Conservation (phyloP, 108 stramenopile genomes). For the Fragilaria radians region DNA sequence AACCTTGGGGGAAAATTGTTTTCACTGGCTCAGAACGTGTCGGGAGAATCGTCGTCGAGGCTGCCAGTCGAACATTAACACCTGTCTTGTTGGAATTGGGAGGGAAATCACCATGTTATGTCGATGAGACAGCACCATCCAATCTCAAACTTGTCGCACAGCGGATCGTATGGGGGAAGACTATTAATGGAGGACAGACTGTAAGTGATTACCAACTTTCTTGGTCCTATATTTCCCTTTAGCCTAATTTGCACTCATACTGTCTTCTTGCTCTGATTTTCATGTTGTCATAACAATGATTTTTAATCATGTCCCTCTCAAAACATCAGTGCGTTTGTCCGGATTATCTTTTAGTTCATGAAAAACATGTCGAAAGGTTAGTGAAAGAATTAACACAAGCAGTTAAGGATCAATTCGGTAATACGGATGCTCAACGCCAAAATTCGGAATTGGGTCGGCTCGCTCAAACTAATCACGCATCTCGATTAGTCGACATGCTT, state of each 20-base stretch:
- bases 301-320: not conserved
- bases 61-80: conserved; percentile 80
- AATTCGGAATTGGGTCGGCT: conserved; percentile 37
- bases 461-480: conserved; percentile 25
- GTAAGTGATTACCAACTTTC: not conserved
- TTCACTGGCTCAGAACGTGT: conserved; percentile 81
- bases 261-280: no score
- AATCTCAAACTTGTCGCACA: conserved; percentile 46
- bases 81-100: conserved; percentile 87
- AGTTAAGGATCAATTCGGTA: conserved; percentile 29
- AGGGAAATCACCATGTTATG: conserved; percentile 74
- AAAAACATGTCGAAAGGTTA: conserved; percentile 8
- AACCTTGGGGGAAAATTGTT: conserved; percentile 71
- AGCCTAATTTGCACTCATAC: not conserved
- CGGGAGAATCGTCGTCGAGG: conserved; percentile 63
- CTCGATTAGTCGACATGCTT: conserved; percentile 27
- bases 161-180: conserved; percentile 62
- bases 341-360: conserved; percentile 53
- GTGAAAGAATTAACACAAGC: conserved; percentile 10
- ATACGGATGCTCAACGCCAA: conserved; percentile 13
- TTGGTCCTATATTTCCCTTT: not conserved
- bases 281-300: conserved; percentile 1
- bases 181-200: conserved; percentile 79
- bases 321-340: conserved; percentile 71
- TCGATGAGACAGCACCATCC: conserved; percentile 52